A percentile compares a stretch with the other conserved stretches of the same genome.
These are phyloP conservation scores for Jamesozyma spencerorum DNA, from an alignment of 805 yeast genomes.

Conservation along the genomic window DNA sequence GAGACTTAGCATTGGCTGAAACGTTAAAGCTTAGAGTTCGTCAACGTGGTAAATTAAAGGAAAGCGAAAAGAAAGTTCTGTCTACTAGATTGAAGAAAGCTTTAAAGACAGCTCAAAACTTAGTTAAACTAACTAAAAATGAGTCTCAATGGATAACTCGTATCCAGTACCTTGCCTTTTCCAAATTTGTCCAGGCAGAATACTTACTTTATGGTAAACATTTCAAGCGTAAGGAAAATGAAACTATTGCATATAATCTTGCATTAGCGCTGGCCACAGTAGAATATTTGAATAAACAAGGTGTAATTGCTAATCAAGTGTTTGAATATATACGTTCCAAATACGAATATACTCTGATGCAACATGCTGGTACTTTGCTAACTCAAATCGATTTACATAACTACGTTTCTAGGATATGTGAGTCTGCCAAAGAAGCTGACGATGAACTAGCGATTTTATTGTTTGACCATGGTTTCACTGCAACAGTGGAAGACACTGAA, in stretches of 20 bases:
- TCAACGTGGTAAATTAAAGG: constrained; percentile 26
- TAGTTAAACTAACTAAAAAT: constrained; percentile 34
- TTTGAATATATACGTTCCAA: constrained; percentile 18
- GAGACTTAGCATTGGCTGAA: constrained; percentile 40
- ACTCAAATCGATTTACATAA: constrained; percentile 19
- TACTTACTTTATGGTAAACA: constrained; percentile 22
- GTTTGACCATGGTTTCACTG: constrained; percentile 18
- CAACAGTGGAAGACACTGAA: constrained; percentile 8
- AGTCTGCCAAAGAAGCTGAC: constrained; percentile 7
- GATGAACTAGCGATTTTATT: constrained; percentile 36
- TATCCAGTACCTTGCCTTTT: constrained; percentile 33
- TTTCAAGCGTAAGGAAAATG: constrained; percentile 17
- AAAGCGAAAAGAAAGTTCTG: constrained; percentile 37
- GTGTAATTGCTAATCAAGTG: constrained; percentile 12
- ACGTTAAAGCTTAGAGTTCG: constrained; percentile 24
- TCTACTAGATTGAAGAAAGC: constrained; percentile 63
- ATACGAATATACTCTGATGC: constrained; percentile 25
- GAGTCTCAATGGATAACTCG: constrained; percentile 33
- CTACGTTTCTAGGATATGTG: constrained; percentile 13
- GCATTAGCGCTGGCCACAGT: constrained; percentile 22
- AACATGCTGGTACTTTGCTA: constrained; percentile 18
- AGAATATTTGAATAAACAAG: constrained; percentile 11
- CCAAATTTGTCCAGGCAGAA: constrained; percentile 45
- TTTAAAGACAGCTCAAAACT: constrained; percentile 33
- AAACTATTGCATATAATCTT: constrained; percentile 16